Conservation (phyloP, 2,329 filamentous ascomycete genomes). For the Penicillium sp. region DNA sequence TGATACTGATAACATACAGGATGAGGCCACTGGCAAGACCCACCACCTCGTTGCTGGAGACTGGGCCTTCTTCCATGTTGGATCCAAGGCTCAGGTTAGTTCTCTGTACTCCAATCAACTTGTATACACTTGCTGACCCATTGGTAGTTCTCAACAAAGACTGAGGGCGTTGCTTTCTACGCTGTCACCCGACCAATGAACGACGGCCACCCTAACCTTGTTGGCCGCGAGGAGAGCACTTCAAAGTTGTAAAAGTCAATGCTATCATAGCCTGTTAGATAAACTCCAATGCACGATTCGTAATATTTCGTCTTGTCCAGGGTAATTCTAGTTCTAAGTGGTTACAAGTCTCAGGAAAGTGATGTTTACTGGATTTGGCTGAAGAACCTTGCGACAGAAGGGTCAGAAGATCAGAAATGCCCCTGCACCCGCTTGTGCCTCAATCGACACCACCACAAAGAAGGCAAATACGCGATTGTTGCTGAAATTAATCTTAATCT, state of each 20-base stretch:
- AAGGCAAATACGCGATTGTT: not conserved
- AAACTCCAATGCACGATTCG: slow-evolving; percentile 2
- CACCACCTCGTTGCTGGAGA: slow-evolving; percentile 15
- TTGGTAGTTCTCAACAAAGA: slow-evolving; percentile 15
- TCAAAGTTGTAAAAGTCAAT: slow-evolving; percentile 11
- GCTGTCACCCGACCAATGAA: slow-evolving; percentile 12
- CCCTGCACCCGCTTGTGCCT: not conserved
- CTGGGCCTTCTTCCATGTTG: slow-evolving; percentile 16
- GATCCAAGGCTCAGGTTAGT: slow-evolving; percentile 14
- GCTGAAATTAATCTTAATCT: not conserved
- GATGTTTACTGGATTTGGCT: slow-evolving; percentile 2
- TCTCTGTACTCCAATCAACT: not conserved
- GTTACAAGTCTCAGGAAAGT: slow-evolving; percentile 2
- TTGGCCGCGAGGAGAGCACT: slow-evolving; percentile 12
- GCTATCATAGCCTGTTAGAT: slow-evolving; percentile 2
- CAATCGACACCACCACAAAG: not conserved
- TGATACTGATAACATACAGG: slow-evolving; percentile 2
- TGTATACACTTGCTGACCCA: slow-evolving; percentile 4
- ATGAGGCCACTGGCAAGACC: slow-evolving; percentile 15
- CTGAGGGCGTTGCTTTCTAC: slow-evolving; percentile 13
- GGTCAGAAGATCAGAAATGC: slow-evolving; percentile 1
- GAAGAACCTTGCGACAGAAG: slow-evolving; percentile 2
- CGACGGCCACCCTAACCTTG: slow-evolving; percentile 11
- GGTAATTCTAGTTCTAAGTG: not conserved
- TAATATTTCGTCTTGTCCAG: slow-evolving; percentile 1